phyloP scores from a whole-genome alignment of 345 rosid genomes.

The Moricandia moricandioides region DNA sequence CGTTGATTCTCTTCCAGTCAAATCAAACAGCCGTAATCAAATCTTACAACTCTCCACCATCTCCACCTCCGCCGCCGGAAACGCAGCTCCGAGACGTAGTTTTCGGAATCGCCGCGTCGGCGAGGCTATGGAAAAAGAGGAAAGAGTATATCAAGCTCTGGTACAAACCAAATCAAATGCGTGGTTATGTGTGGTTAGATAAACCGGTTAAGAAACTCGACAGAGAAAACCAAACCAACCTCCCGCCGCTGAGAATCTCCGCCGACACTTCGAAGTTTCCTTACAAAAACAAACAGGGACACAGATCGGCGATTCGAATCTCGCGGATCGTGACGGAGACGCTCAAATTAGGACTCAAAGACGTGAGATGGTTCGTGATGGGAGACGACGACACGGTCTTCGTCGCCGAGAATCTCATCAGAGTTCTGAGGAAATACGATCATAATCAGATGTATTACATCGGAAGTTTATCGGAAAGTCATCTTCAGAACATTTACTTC shows the following conservation, averaged over 20 bases:
- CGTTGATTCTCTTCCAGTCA: background rate
- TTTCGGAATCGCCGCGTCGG: slow-evolving; percentile 92
- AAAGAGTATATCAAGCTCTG: slow-evolving; percentile 90
- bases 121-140: slow-evolving; percentile 82
- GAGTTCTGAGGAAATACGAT: slow-evolving; percentile 75
- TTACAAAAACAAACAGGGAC: slow-evolving; percentile 77
- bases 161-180: slow-evolving; percentile 65
- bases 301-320: slow-evolving; percentile 91
- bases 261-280: slow-evolving; percentile 70
- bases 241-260: slow-evolving; percentile 74
- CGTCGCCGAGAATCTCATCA: slow-evolving; percentile 69
- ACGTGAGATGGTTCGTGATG: slow-evolving; percentile 97
- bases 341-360: slow-evolving; percentile 55
- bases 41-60: background rate
- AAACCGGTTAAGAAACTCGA: slow-evolving; percentile 38
- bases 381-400: slow-evolving; percentile 98
- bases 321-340: slow-evolving; percentile 92
- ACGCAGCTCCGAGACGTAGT: slow-evolving; percentile 70
- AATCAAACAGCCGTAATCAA: slow-evolving; percentile 6
- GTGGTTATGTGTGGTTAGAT: slow-evolving; percentile 91
- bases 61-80: background rate
- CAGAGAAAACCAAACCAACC: slow-evolving; percentile 29
- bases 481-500: slow-evolving; percentile 89
- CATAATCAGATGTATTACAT: slow-evolving; percentile 84
- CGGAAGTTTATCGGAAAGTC: slow-evolving; percentile 93